phyloP scores from a whole-genome alignment of 164 flowering plant species.

The Echeveria elegans region DNA sequence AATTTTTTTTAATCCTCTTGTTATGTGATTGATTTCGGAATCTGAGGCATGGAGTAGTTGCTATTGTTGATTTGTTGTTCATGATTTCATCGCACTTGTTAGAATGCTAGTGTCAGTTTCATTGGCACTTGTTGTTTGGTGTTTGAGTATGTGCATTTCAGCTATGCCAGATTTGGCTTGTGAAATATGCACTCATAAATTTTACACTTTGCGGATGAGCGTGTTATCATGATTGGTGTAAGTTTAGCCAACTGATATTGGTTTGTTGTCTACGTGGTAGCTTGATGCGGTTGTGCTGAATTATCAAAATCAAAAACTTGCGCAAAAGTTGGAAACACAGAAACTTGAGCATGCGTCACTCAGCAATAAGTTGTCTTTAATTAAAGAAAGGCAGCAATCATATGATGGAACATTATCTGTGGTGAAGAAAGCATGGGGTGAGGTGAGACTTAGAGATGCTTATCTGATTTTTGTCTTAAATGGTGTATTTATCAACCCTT shows the following conservation, averaged over 20 bases:
- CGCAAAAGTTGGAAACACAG: constrained; percentile 75
- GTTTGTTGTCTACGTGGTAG: constrained; percentile 20
- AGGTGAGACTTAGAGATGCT: constrained; percentile 39
- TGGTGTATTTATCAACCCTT: background rate
- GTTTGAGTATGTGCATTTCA: background rate
- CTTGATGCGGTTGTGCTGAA: constrained; percentile 72
- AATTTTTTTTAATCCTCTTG: too few relatives aligned
- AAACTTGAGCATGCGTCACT: constrained; percentile 46
- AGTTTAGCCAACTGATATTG: constrained; percentile 7
- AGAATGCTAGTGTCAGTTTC: too few relatives aligned
- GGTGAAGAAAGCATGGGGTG: constrained; percentile 53
- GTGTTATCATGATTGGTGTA: background rate
- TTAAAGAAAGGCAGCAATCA: constrained; percentile 48
- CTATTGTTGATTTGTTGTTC: too few relatives aligned
- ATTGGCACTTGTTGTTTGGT: too few relatives aligned
- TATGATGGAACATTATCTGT: constrained; percentile 40
- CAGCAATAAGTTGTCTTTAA: constrained; percentile 40
- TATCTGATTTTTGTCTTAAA: background rate
- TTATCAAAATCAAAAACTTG: constrained; percentile 77
- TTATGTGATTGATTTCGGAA: too few relatives aligned
- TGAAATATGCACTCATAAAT: too few relatives aligned
- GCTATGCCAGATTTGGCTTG: too few relatives aligned
- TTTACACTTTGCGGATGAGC: too few relatives aligned
- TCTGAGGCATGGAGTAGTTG: too few relatives aligned
- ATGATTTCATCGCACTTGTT: too few relatives aligned